Evolutionary conservation across 169 alveolate genomes (phyloP).

Genomic region (Cryptosporidium bovis): DNA sequence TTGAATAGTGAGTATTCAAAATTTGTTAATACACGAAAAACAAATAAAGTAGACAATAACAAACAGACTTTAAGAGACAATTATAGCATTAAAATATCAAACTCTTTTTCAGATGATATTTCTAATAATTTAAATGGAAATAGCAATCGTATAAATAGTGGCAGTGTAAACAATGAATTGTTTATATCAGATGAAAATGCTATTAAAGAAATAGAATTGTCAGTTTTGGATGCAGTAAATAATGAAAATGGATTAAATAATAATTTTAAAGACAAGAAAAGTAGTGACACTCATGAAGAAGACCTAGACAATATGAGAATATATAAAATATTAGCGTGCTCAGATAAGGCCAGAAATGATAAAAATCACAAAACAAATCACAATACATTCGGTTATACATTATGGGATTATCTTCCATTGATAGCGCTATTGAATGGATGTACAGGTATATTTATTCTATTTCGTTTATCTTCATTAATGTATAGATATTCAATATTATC

Average conservation of each 20-base stretch:
- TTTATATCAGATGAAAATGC: too few relatives aligned
- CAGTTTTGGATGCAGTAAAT: neutral
- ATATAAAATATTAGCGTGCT: neutral
- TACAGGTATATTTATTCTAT: conserved; percentile 59
- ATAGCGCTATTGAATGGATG: conserved; percentile 65
- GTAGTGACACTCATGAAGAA: neutral
- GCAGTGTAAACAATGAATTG: too few relatives aligned
- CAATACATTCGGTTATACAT: conserved; percentile 23
- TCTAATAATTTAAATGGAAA: too few relatives aligned
- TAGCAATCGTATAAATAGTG: too few relatives aligned
- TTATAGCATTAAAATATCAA: too few relatives aligned
- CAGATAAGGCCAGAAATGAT: neutral
- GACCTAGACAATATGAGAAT: too few relatives aligned
- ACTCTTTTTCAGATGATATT: too few relatives aligned
- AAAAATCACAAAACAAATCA: neutral
- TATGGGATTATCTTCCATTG: conserved; percentile 62
- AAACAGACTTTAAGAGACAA: too few relatives aligned
- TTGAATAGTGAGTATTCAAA: too few relatives aligned
- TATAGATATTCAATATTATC: conserved; percentile 61
- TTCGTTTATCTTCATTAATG: conserved; percentile 58
- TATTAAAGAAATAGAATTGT: too few relatives aligned
- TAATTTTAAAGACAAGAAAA: neutral
- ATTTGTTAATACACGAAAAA: too few relatives aligned
- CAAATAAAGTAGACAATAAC: too few relatives aligned
- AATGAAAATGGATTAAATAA: neutral